Evolutionary conservation across 2,329 filamentous ascomycete genomes (phyloP).

Genomic region (Domatiomyces catenatus): DNA sequence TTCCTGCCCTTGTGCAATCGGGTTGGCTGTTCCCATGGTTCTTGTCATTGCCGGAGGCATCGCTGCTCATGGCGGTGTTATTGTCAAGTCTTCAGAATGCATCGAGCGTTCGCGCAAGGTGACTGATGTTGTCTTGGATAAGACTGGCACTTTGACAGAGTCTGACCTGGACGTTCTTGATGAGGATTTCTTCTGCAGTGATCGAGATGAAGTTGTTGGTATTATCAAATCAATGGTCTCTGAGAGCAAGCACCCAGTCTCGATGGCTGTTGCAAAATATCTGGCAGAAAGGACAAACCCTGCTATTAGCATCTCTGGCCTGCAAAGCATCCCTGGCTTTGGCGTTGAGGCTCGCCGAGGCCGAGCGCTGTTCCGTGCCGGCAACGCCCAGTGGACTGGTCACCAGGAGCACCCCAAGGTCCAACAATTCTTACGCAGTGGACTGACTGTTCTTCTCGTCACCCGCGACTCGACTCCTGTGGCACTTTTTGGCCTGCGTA

Average conservation of each 20-base stretch:
- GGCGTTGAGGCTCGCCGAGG: constrained; percentile 16
- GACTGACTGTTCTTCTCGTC: constrained; percentile 42
- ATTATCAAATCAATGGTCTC: constrained; percentile 24
- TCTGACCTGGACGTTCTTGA: constrained; percentile 33
- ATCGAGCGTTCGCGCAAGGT: constrained; percentile 48
- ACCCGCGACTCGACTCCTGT: constrained; percentile 30
- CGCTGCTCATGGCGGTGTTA: constrained; percentile 47
- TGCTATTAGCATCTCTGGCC: constrained; percentile 12
- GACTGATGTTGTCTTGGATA: constrained; percentile 60
- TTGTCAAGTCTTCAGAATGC: constrained; percentile 51
- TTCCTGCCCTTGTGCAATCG: constrained; percentile 66
- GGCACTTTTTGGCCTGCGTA: constrained; percentile 38
- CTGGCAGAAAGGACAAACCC: constrained; percentile 20
- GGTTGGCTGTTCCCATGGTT: constrained; percentile 64
- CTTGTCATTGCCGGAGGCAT: constrained; percentile 55
- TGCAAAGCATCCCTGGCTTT: constrained; percentile 19
- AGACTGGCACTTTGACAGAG: constrained; percentile 60
- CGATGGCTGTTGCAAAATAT: constrained; percentile 31
- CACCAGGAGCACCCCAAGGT: constrained; percentile 21
- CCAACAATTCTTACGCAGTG: constrained; percentile 23
- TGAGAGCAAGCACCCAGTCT: constrained; percentile 38
- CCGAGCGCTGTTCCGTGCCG: constrained; percentile 5
- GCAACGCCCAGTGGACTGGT: constrained; percentile 23
- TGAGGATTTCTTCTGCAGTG: constrained; percentile 19
- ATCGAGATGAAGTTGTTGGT: constrained; percentile 22